A percentile compares a stretch with the other conserved stretches of the same genome.
Evolutionary conservation across 306 rosid species (phyloP).

Genomic region (Acmispon strigosus): DNA sequence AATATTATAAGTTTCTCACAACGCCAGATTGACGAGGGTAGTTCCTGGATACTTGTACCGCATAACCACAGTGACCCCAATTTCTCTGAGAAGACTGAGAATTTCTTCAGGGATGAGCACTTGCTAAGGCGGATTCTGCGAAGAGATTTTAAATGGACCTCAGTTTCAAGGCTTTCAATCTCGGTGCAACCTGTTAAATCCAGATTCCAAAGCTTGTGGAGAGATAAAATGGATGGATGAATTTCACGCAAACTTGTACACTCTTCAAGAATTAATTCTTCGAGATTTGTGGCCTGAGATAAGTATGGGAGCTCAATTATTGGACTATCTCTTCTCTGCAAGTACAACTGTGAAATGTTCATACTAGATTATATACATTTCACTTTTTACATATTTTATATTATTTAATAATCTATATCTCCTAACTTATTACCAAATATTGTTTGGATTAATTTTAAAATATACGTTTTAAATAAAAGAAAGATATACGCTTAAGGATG

Average conservation of each 20-base stretch:
- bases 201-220: background rate
- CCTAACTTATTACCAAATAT: too few relatives aligned
- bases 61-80: background rate
- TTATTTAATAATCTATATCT: too few relatives aligned
- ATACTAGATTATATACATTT: too few relatives aligned
- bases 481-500: too few relatives aligned
- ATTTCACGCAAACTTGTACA: background rate
- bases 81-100: background rate
- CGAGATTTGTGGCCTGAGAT: background rate
- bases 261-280: too few relatives aligned
- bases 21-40: background rate
- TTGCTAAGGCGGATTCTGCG: background rate
- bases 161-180: background rate
- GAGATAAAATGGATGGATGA: conserved; percentile 5
- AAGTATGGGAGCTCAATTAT: too few relatives aligned
- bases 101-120: background rate
- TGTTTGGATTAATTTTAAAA: too few relatives aligned
- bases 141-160: background rate
- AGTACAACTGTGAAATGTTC: too few relatives aligned
- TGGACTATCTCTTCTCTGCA: too few relatives aligned
- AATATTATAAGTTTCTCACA: background rate
- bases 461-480: too few relatives aligned
- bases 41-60: background rate
- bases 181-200: background rate
- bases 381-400: too few relatives aligned